Percentiles rank a stretch among this genome's conserved stretches.
Conservation (phyloP, 208 protist genomes). For the Leishmania martiniquensis region DNA sequence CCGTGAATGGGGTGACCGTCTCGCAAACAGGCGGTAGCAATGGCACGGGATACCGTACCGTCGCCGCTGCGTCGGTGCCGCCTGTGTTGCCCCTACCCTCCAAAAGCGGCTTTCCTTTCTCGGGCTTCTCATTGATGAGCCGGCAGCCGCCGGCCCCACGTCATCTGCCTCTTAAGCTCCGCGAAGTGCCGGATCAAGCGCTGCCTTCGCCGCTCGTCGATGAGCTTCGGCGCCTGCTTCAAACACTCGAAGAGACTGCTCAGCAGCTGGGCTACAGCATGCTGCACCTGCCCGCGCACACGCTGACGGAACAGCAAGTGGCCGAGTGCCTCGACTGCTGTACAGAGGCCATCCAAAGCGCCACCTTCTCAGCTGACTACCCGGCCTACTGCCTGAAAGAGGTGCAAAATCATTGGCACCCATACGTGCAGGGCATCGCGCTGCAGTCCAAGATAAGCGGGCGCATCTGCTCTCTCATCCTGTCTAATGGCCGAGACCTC, state of each 20-base stretch:
- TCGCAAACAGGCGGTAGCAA: not conserved
- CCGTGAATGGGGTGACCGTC: not conserved
- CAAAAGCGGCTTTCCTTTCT: not conserved
- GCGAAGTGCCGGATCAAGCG: conserved; percentile 61
- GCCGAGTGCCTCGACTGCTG: conserved; percentile 68
- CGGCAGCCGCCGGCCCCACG: conserved; percentile 48
- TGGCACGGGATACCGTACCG: not conserved
- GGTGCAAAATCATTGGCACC: conserved; percentile 45
- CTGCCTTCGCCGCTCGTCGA: conserved; percentile 28
- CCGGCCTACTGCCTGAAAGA: conserved; percentile 77
- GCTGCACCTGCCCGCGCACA: conserved; percentile 50
- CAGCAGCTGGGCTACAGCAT: conserved; percentile 44
- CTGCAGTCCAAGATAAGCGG: conserved; percentile 22
- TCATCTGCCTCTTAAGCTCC: conserved; percentile 60
- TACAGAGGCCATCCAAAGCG: conserved; percentile 53
- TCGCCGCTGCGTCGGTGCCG: conserved; percentile 3
- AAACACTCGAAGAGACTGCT: conserved; percentile 27
- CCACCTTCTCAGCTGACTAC: conserved; percentile 82
- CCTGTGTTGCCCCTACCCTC: conserved; percentile 9
- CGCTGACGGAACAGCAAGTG: conserved; percentile 47
- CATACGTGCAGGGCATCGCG: conserved; percentile 76
- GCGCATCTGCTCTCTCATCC: conserved; percentile 57
- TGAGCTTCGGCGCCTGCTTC: conserved; percentile 34
- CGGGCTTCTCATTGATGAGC: conserved; percentile 4
- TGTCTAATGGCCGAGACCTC: conserved; percentile 84